phyloP scores from a whole-genome alignment of 2,329 filamentous ascomycete genomes.

The Fusarium nodosum region DNA sequence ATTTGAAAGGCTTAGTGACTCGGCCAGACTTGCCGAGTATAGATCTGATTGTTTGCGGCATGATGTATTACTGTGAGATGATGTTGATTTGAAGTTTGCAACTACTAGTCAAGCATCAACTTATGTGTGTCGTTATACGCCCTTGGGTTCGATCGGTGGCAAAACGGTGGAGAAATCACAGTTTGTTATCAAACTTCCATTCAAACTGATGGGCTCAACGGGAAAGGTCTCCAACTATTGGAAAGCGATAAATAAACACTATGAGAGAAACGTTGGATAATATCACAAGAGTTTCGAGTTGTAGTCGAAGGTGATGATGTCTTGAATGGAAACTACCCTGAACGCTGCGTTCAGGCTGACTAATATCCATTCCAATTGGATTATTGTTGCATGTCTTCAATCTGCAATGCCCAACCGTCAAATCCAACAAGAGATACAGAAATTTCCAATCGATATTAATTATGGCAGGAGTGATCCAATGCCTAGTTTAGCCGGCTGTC shows the following conservation, averaged over 20 bases:
- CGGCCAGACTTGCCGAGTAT: slow-evolving; percentile 57
- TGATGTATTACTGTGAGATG: not conserved
- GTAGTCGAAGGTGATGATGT: slow-evolving; percentile 8
- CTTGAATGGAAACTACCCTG: slow-evolving; percentile 3
- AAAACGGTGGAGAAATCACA: slow-evolving; percentile 29
- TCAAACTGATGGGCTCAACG: not conserved
- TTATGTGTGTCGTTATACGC: slow-evolving; percentile 9
- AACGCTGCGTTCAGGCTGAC: slow-evolving; percentile 25
- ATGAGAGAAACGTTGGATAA: not conserved
- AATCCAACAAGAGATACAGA: not conserved
- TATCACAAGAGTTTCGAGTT: not conserved
- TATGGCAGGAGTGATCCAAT: slow-evolving; percentile 5
- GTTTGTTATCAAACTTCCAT: not conserved
- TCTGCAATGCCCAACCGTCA: not conserved
- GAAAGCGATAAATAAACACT: not conserved
- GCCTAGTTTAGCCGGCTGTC: slow-evolving; percentile 58
- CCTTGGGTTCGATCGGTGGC: slow-evolving; percentile 34
- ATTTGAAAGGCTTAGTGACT: slow-evolving; percentile 52
- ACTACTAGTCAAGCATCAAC: not conserved
- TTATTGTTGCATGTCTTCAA: not conserved
- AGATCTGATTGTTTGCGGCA: slow-evolving; percentile 55
- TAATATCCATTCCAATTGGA: slow-evolving; percentile 17
- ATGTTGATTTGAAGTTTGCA: not conserved
- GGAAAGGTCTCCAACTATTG: not conserved
- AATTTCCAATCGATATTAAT: slow-evolving; percentile 13